These are phyloP conservation scores for Boletus tomentosulus DNA, from an alignment of 768 basidiomycete genomes.

Conservation along the genomic window DNA sequence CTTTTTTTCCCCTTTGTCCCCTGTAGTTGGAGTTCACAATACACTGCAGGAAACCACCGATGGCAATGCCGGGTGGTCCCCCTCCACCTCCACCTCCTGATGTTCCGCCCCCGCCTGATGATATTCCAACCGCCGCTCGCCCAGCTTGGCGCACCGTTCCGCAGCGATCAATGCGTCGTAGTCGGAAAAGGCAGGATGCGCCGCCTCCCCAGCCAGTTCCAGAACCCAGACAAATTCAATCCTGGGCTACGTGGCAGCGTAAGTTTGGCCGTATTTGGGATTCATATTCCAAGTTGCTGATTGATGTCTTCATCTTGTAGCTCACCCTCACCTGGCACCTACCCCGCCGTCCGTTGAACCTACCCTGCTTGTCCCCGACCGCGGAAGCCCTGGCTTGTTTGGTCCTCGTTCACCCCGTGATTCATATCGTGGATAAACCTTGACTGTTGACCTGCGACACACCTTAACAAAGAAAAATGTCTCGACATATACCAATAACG, in stretches of 20 bases:
- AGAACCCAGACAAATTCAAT: constrained; percentile 42
- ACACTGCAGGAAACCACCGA: constrained; percentile 43
- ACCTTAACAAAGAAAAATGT: neutral
- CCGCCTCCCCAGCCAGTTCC: constrained; percentile 31
- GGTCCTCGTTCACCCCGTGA: constrained; percentile 67
- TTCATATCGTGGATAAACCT: constrained; percentile 24
- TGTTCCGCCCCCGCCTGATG: constrained; percentile 41
- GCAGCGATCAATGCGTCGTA: constrained; percentile 34
- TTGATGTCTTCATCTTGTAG: constrained; percentile 32
- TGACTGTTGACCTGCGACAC: neutral
- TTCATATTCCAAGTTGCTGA: constrained; percentile 1
- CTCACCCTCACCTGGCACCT: constrained; percentile 52
- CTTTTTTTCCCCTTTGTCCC: neutral
- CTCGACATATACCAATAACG: neutral
- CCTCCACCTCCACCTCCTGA: constrained; percentile 45
- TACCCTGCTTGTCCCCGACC: constrained; percentile 56
- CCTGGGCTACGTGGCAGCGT: constrained; percentile 71
- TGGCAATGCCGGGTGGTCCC: constrained; percentile 29
- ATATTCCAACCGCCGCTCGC: constrained; percentile 38
- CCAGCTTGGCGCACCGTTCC: constrained; percentile 63
- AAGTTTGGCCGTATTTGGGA: constrained; percentile 29
- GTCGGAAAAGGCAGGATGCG: constrained; percentile 41
- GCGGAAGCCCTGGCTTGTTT: constrained; percentile 64
- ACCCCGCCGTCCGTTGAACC: constrained; percentile 61
- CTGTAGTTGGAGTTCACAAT: neutral